These are phyloP conservation scores for Fragilaria crotonensis DNA, from an alignment of 108 stramenopile species.

Conservation along the genomic window DNA sequence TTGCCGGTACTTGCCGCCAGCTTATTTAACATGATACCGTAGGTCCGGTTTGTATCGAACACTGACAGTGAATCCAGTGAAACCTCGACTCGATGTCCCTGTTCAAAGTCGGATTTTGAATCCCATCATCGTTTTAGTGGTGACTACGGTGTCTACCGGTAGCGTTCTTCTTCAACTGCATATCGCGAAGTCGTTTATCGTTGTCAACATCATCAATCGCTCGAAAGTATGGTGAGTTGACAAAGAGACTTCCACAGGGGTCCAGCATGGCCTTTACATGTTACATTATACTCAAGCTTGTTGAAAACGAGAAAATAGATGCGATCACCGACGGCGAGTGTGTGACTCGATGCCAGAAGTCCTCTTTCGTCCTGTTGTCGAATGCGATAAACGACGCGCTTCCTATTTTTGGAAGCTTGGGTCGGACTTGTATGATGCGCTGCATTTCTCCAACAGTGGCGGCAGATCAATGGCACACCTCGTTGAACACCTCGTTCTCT, in stretches of 20 bases:
- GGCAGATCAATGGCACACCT: background rate
- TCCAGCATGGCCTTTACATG: slow-evolving; percentile 78
- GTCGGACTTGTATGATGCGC: no score
- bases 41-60: slow-evolving; percentile 67
- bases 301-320: slow-evolving; percentile 97
- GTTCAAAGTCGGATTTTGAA: slow-evolving; percentile 52
- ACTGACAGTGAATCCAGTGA: slow-evolving; percentile 52
- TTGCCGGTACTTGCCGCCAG: slow-evolving; percentile 76
- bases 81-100: slow-evolving; percentile 75
- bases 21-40: slow-evolving; percentile 81
- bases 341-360: slow-evolving; percentile 86
- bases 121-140: slow-evolving; percentile 53
- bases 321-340: slow-evolving; percentile 92
- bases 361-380: slow-evolving; percentile 86
- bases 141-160: slow-evolving; percentile 59
- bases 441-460: background rate
- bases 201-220: slow-evolving; percentile 93
- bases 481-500: background rate
- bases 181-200: no score
- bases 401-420: slow-evolving; percentile 8
- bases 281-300: slow-evolving; percentile 67
- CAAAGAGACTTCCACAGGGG: slow-evolving; percentile 94
- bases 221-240: slow-evolving; percentile 91
- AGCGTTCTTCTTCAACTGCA: slow-evolving; percentile 66
- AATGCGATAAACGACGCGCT: slow-evolving; percentile 85